Base-by-base conservation (phyloP, 1,284 basidiomycete species). In the Cerrena zonata region DNA sequence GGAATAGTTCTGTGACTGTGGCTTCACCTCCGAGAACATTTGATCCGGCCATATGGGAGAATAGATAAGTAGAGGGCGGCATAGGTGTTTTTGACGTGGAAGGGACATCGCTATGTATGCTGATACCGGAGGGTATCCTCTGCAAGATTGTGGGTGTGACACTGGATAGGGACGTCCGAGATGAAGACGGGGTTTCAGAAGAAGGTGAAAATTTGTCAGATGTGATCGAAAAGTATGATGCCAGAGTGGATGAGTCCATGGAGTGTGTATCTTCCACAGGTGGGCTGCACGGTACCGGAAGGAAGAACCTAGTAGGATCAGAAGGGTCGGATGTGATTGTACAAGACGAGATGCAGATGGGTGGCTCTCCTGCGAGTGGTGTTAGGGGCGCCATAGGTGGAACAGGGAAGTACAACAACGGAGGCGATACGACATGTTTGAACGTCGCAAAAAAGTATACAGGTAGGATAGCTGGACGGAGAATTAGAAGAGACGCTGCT, bases 401-500 rank as follows among this genome's bases (percentile, higher is more conserved):
- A 74, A 84, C 80, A 38, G 78, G 78, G 55, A 84, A 80, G 52
- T 75, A 75, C 21, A 84, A 65, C 37, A 78, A 70, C 39, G 83
- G 83, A 5, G 79, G 77, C 43, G 78, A 66, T 4, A 72, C 70
- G 24, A 83, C 79, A 51, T 80, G 78, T 48, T 79, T 71, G 62
- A 87, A 87, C 57, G 81, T 81, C 18, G 80, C 79, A 3, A 79
- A 80, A 58, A 87, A 80, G 61, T 84, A 80, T 48, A 74, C 79
- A 7, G 84, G 82, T 46, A 87, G 67, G 43, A 86, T 69, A 54
- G 83, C 84, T 85, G 39, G 22, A 46, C 19, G 34, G 2, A 5
- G 25, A 45, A 42, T 39, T n/a, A 25, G 18, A 47, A 25, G 26
- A 45, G 30, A 7, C 30, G 15, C 7, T 15, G 19, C 19, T 44